Base-by-base conservation (phyloP, 2,329 filamentous ascomycete species). In the Raffaelea deltoideospora region DNA sequence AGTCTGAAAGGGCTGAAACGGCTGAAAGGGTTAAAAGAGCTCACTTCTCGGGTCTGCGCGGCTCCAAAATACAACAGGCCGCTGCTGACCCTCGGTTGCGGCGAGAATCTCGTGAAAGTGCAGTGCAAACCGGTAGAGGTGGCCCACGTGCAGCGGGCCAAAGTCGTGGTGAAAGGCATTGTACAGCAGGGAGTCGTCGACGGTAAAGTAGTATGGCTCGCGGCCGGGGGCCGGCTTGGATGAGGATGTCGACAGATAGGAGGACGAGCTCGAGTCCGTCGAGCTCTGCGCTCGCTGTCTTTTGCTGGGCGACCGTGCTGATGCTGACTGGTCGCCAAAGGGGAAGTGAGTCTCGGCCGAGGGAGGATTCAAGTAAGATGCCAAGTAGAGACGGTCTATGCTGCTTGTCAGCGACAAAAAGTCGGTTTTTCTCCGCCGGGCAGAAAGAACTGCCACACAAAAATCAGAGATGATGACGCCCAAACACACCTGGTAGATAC, bases 151-250 rank as follows among this genome's bases (percentile, higher is more conserved):
- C 41, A 98, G 67, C 51, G 90, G 90, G 50, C 90, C 90, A 57
- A 98, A 98, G 61, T 98, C 90, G 51, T 92, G 87, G 61, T 96
- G 87, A 60, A 98, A 98, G 23, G 88, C 87, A 58, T 98, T 98
- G 69, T 98, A 98, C 33, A 94, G 70, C 31, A 98, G 76, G 29
- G 69, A 79, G 53, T 93, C 84, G 54, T 98, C 90, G 47, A 96
- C 78, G 35, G 85, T 88, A 60, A 98, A 98, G 63, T 96, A 98
- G 54, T 83, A 87, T 1, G 90, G 90, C 38, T 77, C 63, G 46
- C 70, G 73, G 37, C 67, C 60, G n/a, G 65, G n/a, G n/a, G n/a
- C 58, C 41, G 60, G 56, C 23, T 17, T 26, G 4, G 32, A 6
- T 14, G 31, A 24, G 6, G 41, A 15, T 2, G 35, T 11, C 11